Percentiles rank a stretch among this genome's conserved stretches.
These are phyloP conservation scores for Recurvomyces mirabilis DNA, from an alignment of 495 filamentous ascomycete genomes.

Conservation along the genomic window DNA sequence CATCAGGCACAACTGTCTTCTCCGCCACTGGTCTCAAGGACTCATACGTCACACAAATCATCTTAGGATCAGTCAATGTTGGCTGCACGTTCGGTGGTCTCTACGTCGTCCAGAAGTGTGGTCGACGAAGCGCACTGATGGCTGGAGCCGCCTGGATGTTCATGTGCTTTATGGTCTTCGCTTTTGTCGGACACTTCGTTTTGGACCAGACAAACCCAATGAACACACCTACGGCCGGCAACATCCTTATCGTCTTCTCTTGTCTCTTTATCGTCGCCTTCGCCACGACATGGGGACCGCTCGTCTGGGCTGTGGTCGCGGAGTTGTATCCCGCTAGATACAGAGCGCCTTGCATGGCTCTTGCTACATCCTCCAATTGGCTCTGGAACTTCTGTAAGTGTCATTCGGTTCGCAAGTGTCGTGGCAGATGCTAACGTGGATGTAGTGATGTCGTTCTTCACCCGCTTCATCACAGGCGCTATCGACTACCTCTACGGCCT, in stretches of 20 bases:
- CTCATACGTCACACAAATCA: not conserved
- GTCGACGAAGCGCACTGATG: conserved; percentile 28
- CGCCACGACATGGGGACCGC: conserved; percentile 68
- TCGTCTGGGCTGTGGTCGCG: conserved; percentile 48
- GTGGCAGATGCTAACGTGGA: too few relatives aligned
- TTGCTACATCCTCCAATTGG: conserved; percentile 66
- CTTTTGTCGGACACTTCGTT: conserved; percentile 29
- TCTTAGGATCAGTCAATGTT: conserved; percentile 26
- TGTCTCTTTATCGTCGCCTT: conserved; percentile 50
- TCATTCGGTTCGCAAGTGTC: too few relatives aligned
- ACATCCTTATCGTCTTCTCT: conserved; percentile 64
- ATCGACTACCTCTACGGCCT: conserved; percentile 70
- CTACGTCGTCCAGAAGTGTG: conserved; percentile 31
- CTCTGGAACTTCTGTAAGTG: conserved; percentile 82
- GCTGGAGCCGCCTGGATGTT: conserved; percentile 29
- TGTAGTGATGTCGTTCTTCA: conserved; percentile 63
- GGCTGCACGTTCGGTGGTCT: conserved; percentile 29
- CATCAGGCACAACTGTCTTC: conserved; percentile 34
- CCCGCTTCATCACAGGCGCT: conserved; percentile 55
- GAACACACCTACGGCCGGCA: conserved; percentile 37
- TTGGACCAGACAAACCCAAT: conserved; percentile 16
- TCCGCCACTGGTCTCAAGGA: conserved; percentile 18
- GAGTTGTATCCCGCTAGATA: conserved; percentile 61
- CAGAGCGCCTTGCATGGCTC: conserved; percentile 42
- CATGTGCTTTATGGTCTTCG: conserved; percentile 29